Conservation (phyloP, 2,329 filamentous ascomycete species). For the Coleophoma cylindrospora region DNA sequence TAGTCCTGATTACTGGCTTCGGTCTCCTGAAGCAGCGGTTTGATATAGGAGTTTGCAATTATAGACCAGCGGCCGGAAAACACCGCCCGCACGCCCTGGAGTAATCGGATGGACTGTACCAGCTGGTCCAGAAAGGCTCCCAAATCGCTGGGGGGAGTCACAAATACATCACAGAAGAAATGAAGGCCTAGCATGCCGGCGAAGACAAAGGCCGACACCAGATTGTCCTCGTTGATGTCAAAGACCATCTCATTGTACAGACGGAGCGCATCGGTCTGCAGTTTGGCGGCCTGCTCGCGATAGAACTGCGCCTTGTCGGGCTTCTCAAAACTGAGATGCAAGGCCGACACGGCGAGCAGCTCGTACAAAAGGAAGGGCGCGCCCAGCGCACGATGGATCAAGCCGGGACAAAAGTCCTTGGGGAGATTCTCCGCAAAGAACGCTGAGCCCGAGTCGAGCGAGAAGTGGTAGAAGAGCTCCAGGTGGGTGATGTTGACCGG, state of each 20-base stretch:
- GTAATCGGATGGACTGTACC: slow-evolving; percentile 19
- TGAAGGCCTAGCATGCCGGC: background rate
- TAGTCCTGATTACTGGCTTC: background rate
- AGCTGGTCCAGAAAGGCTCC: slow-evolving; percentile 22
- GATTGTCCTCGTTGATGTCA: background rate
- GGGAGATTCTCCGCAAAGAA: background rate
- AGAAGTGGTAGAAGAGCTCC: background rate
- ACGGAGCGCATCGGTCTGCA: background rate
- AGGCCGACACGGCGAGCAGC: background rate
- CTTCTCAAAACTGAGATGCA: background rate
- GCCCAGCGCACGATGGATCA: background rate
- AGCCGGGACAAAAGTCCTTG: background rate
- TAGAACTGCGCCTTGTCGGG: background rate
- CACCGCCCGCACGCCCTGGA: slow-evolving; percentile 17
- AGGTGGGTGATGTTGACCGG: background rate
- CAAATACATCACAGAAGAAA: background rate
- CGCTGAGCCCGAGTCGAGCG: background rate
- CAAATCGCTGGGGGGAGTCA: background rate
- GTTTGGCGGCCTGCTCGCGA: background rate
- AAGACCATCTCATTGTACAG: background rate
- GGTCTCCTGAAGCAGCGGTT: background rate
- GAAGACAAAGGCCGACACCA: background rate
- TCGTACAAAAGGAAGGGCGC: background rate
- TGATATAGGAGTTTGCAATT: background rate
- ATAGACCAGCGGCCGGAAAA: background rate